Evolutionary conservation across 306 rosid genomes (phyloP).

Genomic region (Psophocarpus tetragonolobus): DNA sequence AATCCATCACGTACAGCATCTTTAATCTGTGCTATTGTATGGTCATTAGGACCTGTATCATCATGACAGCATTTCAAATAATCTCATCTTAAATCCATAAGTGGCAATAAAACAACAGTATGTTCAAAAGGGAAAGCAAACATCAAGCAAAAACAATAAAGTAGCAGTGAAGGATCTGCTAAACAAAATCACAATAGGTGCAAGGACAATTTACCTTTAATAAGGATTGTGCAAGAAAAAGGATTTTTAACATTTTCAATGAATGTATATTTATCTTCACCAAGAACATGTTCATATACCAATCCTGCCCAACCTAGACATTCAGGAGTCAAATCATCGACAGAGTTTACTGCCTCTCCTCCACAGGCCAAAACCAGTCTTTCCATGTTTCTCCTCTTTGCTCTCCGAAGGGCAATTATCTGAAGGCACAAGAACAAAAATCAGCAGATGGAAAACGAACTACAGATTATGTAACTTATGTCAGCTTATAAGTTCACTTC

Average conservation of each 20-base stretch:
- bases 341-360: conserved; percentile 94
- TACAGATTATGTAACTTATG: background rate
- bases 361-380: conserved; percentile 97
- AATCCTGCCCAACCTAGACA: conserved; percentile 99
- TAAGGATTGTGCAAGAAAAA: conserved; percentile 90
- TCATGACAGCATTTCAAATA: conserved; percentile 29
- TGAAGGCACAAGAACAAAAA: conserved; percentile 30
- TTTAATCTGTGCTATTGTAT: conserved; percentile 96
- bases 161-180: background rate
- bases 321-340: conserved; percentile 85
- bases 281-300: conserved; percentile 95
- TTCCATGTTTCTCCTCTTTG: conserved; percentile 99
- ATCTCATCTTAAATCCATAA: conserved; percentile 17
- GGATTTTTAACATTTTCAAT: conserved; percentile 94
- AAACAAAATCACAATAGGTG: background rate
- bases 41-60: conserved; percentile 94
- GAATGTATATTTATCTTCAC: conserved; percentile 96
- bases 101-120: conserved; percentile 12
- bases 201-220: conserved; percentile 64
- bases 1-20: conserved; percentile 98
- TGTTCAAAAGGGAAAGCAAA: background rate
- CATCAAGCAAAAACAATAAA: conserved; percentile 16
- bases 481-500: background rate
- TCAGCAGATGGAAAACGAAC: conserved; percentile 1
- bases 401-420: conserved; percentile 96